A percentile compares a stretch with the other conserved stretches of the same genome.
phyloP scores from a whole-genome alignment of 148 eudicot species.

The Heliosperma pusillum region DNA sequence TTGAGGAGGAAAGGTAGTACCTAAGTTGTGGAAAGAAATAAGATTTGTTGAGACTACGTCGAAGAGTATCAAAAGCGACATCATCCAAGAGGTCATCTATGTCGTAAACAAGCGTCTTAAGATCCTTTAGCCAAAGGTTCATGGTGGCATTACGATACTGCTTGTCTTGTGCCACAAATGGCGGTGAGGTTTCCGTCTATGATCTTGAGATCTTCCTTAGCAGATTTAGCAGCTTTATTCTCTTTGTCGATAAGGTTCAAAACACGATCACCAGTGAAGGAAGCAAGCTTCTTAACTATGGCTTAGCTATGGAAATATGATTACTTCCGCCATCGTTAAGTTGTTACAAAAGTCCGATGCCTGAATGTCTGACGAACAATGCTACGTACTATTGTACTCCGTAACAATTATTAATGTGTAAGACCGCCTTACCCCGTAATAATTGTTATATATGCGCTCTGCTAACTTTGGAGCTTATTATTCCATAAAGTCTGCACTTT shows the following conservation, averaged over 20 bases:
- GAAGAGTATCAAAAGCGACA: conserved; percentile 25
- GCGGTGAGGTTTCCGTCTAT: conserved; percentile 1
- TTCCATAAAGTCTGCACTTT: too few species aligned
- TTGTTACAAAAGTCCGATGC: too few species aligned
- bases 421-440: too few species aligned
- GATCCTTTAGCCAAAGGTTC: conserved; percentile 29
- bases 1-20: conserved; percentile 15
- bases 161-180: conserved; percentile 24
- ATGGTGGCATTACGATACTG: conserved; percentile 16
- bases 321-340: conserved; percentile 13
- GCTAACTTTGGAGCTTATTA: too few species aligned
- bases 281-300: conserved; percentile 14
- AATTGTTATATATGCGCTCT: too few species aligned
- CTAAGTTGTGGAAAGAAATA: background rate
- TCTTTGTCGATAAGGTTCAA: background rate
- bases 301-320: conserved; percentile 13
- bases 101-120: conserved; percentile 24
- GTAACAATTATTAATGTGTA: too few species aligned
- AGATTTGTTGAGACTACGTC: background rate
- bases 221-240: background rate
- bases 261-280: conserved; percentile 14
- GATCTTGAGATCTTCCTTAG: conserved; percentile 22
- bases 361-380: too few species aligned
- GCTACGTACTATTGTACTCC: too few species aligned
- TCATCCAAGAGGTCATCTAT: conserved; percentile 32